These are phyloP conservation scores for Glarea lozoyensis DNA, from an alignment of 495 filamentous ascomycete species.

Conservation along the genomic window DNA sequence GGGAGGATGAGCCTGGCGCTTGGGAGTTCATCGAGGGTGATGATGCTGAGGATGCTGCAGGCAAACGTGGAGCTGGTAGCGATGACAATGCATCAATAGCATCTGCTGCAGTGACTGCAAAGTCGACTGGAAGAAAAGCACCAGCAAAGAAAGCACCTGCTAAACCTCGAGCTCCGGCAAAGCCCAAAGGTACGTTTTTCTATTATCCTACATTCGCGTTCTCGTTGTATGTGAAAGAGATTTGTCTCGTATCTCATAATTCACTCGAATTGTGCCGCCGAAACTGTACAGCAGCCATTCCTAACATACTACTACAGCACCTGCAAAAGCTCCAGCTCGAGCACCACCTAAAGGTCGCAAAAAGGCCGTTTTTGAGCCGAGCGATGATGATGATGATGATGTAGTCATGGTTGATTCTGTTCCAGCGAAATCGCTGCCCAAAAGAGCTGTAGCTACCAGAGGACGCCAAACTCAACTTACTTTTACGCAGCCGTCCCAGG, in stretches of 20 bases:
- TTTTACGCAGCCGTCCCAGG: slow-evolving; percentile 53
- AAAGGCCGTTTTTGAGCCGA: slow-evolving; percentile 23
- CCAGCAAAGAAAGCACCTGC: slow-evolving; percentile 36
- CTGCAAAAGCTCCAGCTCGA: slow-evolving; percentile 27
- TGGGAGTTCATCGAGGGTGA: slow-evolving; percentile 42
- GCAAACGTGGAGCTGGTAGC: slow-evolving; percentile 27
- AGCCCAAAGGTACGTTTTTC: no score
- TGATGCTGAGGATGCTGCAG: slow-evolving; percentile 30
- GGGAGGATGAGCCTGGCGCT: slow-evolving; percentile 72
- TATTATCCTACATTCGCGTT: no score
- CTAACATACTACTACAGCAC: slow-evolving; percentile 55
- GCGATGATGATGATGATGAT: slow-evolving; percentile 34
- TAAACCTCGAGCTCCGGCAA: slow-evolving; percentile 36
- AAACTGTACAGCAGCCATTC: no score
- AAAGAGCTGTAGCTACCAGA: slow-evolving; percentile 32
- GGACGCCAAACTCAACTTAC: slow-evolving; percentile 60
- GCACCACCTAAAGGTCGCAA: slow-evolving; percentile 23
- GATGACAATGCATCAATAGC: slow-evolving; percentile 28
- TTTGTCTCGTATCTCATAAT: no score
- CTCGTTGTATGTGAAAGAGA: no score
- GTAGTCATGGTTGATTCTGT: slow-evolving; percentile 38
- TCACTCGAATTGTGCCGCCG: no score
- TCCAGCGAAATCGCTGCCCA: slow-evolving; percentile 31
- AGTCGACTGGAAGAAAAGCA: slow-evolving; percentile 24
- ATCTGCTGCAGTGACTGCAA: slow-evolving; percentile 22